Conservation (phyloP, 169 alveolate species). For the Cryptosporidium meleagridis region DNA sequence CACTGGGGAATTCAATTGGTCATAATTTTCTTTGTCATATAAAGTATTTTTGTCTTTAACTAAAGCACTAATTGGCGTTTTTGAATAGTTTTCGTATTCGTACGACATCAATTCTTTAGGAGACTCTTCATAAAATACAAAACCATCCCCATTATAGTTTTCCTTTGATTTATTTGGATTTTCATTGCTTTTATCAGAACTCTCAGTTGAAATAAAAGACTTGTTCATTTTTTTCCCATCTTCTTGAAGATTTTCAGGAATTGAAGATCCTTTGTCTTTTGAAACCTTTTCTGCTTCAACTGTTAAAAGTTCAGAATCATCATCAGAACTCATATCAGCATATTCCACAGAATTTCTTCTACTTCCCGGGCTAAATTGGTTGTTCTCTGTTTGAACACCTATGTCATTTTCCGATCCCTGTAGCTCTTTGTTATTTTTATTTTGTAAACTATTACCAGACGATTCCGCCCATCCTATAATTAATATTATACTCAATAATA, state of each 20-base stretch:
- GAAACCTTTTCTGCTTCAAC: background rate
- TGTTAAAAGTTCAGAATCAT: background rate
- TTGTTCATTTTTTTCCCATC: background rate
- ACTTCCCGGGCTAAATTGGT: background rate
- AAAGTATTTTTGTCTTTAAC: slow-evolving; percentile 10
- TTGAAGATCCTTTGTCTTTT: background rate
- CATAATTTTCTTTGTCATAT: slow-evolving; percentile 10
- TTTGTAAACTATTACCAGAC: background rate
- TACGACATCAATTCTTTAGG: slow-evolving; percentile 47
- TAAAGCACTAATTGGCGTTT: slow-evolving; percentile 19
- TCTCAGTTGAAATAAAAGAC: background rate
- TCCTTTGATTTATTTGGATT: background rate
- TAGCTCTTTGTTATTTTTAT: background rate
- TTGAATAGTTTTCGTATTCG: slow-evolving; percentile 32
- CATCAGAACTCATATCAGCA: slow-evolving; percentile 16
- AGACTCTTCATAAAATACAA: slow-evolving; percentile 44
- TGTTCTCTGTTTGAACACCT: background rate
- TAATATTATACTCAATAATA: slow-evolving; percentile 5
- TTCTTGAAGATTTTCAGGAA: background rate
- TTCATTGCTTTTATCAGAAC: background rate
- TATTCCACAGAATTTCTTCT: background rate
- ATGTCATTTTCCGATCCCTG: background rate
- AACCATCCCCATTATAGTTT: background rate
- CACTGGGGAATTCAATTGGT: slow-evolving; percentile 21
- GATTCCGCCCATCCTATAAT: background rate